Percentiles rank a stretch among this genome's conserved stretches.
Evolutionary conservation across 805 yeast genomes (phyloP).

Genomic region (Starmerella powellii): DNA sequence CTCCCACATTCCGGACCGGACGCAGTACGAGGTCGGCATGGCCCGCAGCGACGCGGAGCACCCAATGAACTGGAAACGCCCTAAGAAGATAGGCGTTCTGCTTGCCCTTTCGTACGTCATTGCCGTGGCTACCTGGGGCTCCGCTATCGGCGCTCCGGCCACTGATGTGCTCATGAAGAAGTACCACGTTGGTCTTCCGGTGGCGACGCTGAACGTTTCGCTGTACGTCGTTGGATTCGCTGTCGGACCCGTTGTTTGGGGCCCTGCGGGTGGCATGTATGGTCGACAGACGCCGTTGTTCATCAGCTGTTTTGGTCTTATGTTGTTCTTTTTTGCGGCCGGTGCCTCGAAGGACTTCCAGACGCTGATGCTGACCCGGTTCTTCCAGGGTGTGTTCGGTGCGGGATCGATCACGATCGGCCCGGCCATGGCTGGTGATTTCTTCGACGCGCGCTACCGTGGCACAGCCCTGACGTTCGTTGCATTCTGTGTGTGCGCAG

Average conservation of each 20-base stretch:
- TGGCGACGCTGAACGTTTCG: constrained; percentile 64
- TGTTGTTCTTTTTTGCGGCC: constrained; percentile 53
- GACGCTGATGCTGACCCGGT: constrained; percentile 57
- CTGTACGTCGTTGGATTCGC: constrained; percentile 89
- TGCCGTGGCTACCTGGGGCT: constrained; percentile 54
- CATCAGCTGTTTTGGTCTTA: constrained; percentile 44
- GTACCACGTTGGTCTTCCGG: constrained; percentile 53
- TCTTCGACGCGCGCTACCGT: constrained; percentile 52
- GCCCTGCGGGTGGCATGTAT: constrained; percentile 68
- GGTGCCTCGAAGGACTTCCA: constrained; percentile 73
- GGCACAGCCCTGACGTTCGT: constrained; percentile 68
- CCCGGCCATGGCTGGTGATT: constrained; percentile 78
- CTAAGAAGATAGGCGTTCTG: constrained; percentile 38
- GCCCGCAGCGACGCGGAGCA: constrained; percentile 70
- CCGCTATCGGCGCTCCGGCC: constrained; percentile 69
- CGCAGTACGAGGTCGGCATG: constrained; percentile 51
- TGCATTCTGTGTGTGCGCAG: constrained; percentile 51
- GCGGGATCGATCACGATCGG: constrained; percentile 77
- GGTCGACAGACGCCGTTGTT: constrained; percentile 57
- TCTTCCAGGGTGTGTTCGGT: constrained; percentile 70
- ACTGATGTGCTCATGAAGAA: constrained; percentile 36
- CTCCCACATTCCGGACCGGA: constrained; percentile 6
- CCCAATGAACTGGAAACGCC: constrained; percentile 65
- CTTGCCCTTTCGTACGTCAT: constrained; percentile 39
- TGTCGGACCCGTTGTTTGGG: constrained; percentile 83